These are phyloP conservation scores for Cyamopsis tetragonoloba DNA, from an alignment of 306 rosid species.

Conservation along the genomic window DNA sequence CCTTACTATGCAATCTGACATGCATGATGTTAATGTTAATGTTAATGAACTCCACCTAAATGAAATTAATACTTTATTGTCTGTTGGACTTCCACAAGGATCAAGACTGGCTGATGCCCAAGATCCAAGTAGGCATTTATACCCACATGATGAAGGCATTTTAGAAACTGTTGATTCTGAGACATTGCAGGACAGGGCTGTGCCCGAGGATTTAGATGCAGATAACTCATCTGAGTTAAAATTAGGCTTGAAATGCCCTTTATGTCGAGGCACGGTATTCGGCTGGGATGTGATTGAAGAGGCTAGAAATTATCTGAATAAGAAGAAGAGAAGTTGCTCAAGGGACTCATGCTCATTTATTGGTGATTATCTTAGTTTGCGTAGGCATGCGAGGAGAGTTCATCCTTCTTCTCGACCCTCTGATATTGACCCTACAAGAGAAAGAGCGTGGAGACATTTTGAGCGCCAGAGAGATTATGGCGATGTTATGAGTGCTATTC, in stretches of 20 bases:
- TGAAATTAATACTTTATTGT: conserved; percentile 58
- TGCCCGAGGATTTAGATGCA: conserved; percentile 51
- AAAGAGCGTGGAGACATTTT: conserved; percentile 73
- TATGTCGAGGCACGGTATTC: conserved; percentile 73
- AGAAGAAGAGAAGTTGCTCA: conserved; percentile 88
- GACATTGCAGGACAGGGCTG: conserved; percentile 64
- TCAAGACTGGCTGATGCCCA: conserved; percentile 56
- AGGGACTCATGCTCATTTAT: conserved; percentile 78
- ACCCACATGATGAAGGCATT: conserved; percentile 50
- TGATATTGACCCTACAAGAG: conserved; percentile 70
- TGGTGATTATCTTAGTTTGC: conserved; percentile 83
- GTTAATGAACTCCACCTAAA: conserved; percentile 55
- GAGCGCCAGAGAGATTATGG: conserved; percentile 90
- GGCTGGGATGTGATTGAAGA: conserved; percentile 91
- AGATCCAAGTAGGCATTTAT: conserved; percentile 61
- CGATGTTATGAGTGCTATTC: conserved; percentile 87
- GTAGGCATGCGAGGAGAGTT: conserved; percentile 87
- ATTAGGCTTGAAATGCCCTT: conserved; percentile 70
- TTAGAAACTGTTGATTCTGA: conserved; percentile 75
- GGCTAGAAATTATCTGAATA: conserved; percentile 74
- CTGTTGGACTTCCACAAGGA: conserved; percentile 65
- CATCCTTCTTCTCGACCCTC: conserved; percentile 83
- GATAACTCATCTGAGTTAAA: conserved; percentile 58
- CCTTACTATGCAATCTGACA: conserved; percentile 49
- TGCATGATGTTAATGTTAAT: conserved; percentile 63